Conservation (phyloP, 2,329 filamentous ascomycete species). For the Catunica adiposa region DNA sequence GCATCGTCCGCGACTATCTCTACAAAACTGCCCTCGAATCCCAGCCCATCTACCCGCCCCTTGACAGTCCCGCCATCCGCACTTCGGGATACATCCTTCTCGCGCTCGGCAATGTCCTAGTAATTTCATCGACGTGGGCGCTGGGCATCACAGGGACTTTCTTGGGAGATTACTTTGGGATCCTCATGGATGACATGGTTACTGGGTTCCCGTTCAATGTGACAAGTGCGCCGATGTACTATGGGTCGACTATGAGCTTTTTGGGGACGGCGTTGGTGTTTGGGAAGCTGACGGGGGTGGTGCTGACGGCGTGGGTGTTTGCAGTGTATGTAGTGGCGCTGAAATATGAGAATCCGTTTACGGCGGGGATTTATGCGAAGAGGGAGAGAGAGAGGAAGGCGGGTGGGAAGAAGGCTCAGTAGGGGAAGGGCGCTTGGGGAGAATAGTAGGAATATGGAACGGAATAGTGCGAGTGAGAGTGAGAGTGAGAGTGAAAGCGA, state of each 20-base stretch:
- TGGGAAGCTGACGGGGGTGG: slow-evolving; percentile 71
- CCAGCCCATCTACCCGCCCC: slow-evolving; percentile 57
- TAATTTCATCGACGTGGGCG: slow-evolving; percentile 76
- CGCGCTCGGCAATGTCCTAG: slow-evolving; percentile 61
- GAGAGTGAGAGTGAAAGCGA: no score
- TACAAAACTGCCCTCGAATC: slow-evolving; percentile 71
- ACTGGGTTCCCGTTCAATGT: slow-evolving; percentile 94
- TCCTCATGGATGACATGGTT: slow-evolving; percentile 88
- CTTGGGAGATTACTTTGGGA: slow-evolving; percentile 95
- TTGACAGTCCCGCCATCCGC: slow-evolving; percentile 42
- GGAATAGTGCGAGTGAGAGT: no score
- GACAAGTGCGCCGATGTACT: slow-evolving; percentile 87
- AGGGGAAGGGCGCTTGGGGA: not conserved
- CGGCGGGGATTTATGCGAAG: slow-evolving; percentile 80
- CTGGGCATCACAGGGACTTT: slow-evolving; percentile 93
- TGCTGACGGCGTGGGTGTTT: slow-evolving; percentile 60
- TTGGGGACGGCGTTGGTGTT: slow-evolving; percentile 70
- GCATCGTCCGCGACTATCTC: slow-evolving; percentile 71
- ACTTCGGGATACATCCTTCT: slow-evolving; percentile 57
- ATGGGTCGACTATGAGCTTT: slow-evolving; percentile 84
- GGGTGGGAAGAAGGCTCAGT: slow-evolving; percentile 25
- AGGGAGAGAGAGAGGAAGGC: slow-evolving; percentile 44
- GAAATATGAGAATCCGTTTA: slow-evolving; percentile 86
- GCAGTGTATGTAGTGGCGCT: slow-evolving; percentile 67
- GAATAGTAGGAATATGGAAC: no score